Evolutionary conservation across 2,329 filamentous ascomycete species (phyloP), one percentile per base, ranked within the genome.

Genomic region (Calycina herbarum): DNA sequence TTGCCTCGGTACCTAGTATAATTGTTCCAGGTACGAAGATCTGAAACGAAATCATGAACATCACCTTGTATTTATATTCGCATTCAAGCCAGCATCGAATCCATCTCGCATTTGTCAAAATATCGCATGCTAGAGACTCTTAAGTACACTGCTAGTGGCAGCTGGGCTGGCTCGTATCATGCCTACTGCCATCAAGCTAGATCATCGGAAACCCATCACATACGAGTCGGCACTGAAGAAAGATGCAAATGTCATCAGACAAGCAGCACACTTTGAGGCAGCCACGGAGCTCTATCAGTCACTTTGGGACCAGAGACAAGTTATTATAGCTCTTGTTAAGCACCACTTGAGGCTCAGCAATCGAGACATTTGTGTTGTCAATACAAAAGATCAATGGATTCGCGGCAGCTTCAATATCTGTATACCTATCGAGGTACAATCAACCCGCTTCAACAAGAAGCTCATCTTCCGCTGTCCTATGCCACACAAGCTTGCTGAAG

Each of bases 401-500:
- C 67, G 71, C 40, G 76, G 76, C 15, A 70, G 70, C 70, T 78
- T 78, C 69, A 78, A 78, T 68, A 63, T 78, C 33, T 79, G 74
- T 66, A 71, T 78, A 60, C 72, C 72, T 56, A 66, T 78, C 24
- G 68, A 74, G 60, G 72, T 76, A 65, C 61, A 62, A 40, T 74
- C 70, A 27, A 63, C 67, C 57, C n/a, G 59, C 64, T 65, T 42
- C 63, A 11, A 58, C 20, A 60, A 67, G 62, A 75, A 71, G 51
- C 57, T 78, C n/a, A 72, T 73, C 54, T 71, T 73, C 67, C 70
- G 70, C 35, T 72, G 71, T 68, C 68, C 71, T 68, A 70, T 71
- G 66, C 70, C 67, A 70, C 70, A 73, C 65, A 70, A 71, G 69
- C 69, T 71, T 67, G 69, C 68, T 29, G 67, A 72, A 71, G 66